Evolutionary conservation across 2,329 filamentous ascomycete genomes (phyloP).

Genomic region (Westerdykella ornata): DNA sequence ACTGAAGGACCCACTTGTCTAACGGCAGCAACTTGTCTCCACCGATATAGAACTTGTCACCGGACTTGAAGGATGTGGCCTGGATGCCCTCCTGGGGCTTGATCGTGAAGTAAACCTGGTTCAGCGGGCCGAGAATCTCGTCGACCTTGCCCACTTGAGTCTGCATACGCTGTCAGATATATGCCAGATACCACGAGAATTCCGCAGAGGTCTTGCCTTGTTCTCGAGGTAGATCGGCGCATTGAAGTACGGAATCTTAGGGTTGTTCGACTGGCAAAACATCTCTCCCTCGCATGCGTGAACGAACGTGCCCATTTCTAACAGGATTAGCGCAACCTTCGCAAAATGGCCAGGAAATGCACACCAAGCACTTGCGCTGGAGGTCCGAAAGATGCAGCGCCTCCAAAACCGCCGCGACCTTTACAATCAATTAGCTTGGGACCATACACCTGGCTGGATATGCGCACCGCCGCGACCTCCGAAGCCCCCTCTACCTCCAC

Average conservation of each 20-base stretch:
- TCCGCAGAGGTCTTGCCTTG: constrained; percentile 55
- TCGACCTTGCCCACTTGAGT: constrained; percentile 93
- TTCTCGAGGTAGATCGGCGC: constrained; percentile 98
- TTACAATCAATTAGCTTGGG: constrained; percentile 24
- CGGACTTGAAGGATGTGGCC: constrained; percentile 86
- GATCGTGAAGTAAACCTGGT: constrained; percentile 97
- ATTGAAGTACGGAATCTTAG: constrained; percentile 98
- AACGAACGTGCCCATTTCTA: constrained; percentile 89
- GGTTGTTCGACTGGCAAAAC: constrained; percentile 90
- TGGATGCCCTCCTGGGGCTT: constrained; percentile 96
- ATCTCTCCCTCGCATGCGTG: constrained; percentile 97
- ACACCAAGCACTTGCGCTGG: constrained; percentile 41
- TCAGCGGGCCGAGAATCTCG: constrained; percentile 94
- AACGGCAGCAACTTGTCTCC: constrained; percentile 90
- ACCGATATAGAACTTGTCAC: constrained; percentile 96
- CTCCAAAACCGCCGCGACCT: constrained; percentile 32
- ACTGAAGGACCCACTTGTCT: constrained; percentile 56
- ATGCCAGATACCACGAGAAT: constrained; percentile 3
- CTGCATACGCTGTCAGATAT: constrained; percentile 35
- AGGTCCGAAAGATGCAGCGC: constrained; percentile 39
- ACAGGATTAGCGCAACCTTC: constrained; percentile 23
- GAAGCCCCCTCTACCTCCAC: constrained; percentile 48
- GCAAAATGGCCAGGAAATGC: constrained; percentile 2
- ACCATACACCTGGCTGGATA: constrained; percentile 9
- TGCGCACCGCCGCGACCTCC: constrained; percentile 46